Conservation (phyloP, 2,329 filamentous ascomycete genomes). For the Berkeleyomyces basicola region DNA sequence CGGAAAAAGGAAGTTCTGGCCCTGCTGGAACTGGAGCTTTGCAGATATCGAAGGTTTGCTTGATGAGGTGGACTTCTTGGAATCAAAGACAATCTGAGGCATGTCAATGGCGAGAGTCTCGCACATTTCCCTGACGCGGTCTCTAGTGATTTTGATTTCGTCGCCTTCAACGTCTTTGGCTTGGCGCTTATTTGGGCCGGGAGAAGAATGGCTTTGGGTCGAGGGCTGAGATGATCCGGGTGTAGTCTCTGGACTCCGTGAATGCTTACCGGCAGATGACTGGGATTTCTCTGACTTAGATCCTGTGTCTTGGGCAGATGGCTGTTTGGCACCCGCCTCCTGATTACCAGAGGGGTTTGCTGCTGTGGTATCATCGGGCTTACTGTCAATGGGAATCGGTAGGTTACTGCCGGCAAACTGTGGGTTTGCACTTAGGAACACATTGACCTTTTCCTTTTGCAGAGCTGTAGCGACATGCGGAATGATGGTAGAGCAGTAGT, state of each 20-base stretch:
- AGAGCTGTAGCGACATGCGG: background rate
- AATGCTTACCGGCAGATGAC: background rate
- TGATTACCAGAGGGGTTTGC: background rate
- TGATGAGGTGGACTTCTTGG: background rate
- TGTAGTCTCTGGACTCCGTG: background rate
- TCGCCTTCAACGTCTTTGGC: background rate
- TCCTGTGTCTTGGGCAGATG: background rate
- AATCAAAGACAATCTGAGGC: background rate
- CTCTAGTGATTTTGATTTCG: background rate
- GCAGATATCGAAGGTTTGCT: background rate
- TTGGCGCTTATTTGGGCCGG: background rate
- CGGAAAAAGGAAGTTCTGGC: slow-evolving; percentile 19
- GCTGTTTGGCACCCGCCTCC: background rate
- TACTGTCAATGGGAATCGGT: background rate
- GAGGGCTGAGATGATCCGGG: background rate
- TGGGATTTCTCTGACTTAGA: background rate
- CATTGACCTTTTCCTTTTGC: background rate
- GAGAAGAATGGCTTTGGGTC: background rate
- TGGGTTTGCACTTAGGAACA: background rate
- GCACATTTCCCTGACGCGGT: background rate
- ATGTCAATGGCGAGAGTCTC: background rate
- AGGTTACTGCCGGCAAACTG: background rate
- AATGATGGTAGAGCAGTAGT: slow-evolving; percentile 18
- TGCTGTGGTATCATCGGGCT: background rate
- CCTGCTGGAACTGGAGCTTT: background rate